phyloP scores from a whole-genome alignment of 306 rosid genomes.

The Citrullus amarus region DNA sequence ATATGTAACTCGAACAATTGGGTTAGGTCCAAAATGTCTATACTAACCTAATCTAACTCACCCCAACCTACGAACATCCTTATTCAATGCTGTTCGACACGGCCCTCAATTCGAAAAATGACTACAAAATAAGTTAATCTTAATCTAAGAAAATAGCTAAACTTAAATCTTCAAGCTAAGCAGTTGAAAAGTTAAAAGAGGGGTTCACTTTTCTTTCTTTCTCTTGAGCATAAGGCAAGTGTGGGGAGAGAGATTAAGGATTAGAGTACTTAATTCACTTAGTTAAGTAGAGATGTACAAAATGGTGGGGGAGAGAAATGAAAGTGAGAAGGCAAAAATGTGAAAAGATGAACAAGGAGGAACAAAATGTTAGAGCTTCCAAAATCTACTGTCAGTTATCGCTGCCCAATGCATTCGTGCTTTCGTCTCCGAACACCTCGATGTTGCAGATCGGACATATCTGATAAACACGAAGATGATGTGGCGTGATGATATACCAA shows the following conservation, averaged over 20 bases:
- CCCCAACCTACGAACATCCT: background rate
- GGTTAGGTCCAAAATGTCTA: background rate
- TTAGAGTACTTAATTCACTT: background rate
- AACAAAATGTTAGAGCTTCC: conserved; percentile 10
- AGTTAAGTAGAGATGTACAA: conserved; percentile 1
- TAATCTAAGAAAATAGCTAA: background rate
- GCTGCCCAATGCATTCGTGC: conserved; percentile 22
- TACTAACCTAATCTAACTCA: background rate
- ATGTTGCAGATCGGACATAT: conserved; percentile 88
- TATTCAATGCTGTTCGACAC: background rate
- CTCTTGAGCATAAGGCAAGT: background rate
- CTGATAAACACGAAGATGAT: conserved; percentile 22
- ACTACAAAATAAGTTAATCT: background rate
- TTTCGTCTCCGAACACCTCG: conserved; percentile 64
- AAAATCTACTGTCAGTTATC: background rate
- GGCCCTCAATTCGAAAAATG: background rate
- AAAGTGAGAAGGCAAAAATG: background rate
- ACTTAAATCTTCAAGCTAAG: background rate
- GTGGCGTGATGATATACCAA: background rate
- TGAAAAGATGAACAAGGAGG: background rate
- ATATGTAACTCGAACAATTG: background rate
- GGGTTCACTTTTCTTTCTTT: background rate
- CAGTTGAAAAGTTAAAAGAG: background rate
- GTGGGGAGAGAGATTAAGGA: background rate
- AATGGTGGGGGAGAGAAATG: background rate